phyloP scores from a whole-genome alignment of 495 filamentous ascomycete genomes.

The Daldinia loculata region DNA sequence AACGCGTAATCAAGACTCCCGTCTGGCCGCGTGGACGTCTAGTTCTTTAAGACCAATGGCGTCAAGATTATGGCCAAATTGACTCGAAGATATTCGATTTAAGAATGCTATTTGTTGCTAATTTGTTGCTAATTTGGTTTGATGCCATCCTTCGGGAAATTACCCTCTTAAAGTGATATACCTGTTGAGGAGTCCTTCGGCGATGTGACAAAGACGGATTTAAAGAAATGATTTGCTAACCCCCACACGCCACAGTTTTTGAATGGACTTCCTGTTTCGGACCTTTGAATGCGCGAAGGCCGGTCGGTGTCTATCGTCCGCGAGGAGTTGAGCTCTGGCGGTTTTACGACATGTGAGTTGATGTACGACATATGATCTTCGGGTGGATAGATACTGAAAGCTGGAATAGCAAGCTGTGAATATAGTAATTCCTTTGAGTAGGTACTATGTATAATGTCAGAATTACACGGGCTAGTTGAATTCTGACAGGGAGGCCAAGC shows the following conservation, averaged over 20 bases:
- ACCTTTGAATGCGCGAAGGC: background rate
- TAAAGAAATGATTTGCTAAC: background rate
- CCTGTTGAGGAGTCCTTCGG: background rate
- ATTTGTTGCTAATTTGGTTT: no score
- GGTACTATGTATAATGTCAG: no score
- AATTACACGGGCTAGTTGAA: background rate
- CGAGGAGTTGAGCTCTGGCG: background rate
- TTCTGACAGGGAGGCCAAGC: background rate
- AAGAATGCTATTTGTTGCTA: background rate
- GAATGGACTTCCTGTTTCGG: background rate
- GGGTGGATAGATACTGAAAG: background rate
- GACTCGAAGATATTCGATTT: no score
- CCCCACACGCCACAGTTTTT: conserved; percentile 4
- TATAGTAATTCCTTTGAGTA: background rate
- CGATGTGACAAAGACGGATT: background rate
- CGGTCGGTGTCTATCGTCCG: conserved; percentile 1
- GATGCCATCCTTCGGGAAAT: background rate
- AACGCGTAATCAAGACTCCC: conserved; percentile 2
- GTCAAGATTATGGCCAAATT: background rate
- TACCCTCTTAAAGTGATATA: background rate
- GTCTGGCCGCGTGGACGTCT: background rate
- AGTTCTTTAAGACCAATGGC: background rate
- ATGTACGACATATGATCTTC: background rate
- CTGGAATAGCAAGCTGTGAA: background rate
- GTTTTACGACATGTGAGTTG: background rate